Evolutionary conservation across 2,329 filamentous ascomycete species (phyloP), one percentile per base, ranked within the genome.

Genomic region (Cercospora janseana): DNA sequence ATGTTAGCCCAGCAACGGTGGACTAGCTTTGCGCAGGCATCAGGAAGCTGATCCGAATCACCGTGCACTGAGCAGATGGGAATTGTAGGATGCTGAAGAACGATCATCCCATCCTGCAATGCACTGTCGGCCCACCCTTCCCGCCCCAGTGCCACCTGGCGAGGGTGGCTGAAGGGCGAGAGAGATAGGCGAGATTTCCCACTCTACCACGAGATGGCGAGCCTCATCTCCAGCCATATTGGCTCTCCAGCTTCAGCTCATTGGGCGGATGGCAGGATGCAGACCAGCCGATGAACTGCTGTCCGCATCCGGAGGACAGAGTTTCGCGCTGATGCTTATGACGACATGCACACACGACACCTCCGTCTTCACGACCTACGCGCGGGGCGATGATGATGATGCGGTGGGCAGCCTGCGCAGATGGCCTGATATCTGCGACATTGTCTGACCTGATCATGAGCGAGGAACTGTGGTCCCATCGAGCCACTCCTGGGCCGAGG

Each of bases 231-330:
- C 31, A 35, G 29, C 43, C 31, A 32, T 34, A 32, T 27, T 34
- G 43, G 27, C 46, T 13, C 31, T 51, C 35, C 35, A 52, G 21
- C 35, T 28, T 41, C 45, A 41, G 35, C 40, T 48, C 51, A 42
- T 21, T 43, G 51, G 46, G 29, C 44, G 49, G 45, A 42, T 32
- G 46, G 51, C 18, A 51, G 28, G 27, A 13, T 49, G 53, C 49
- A 50, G 41, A 31, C 44, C 34, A 32, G 46, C 47, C 44, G 51
- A 26, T 43, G 49, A 59, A 59, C 54, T 56, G 48, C 54, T 57
- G 56, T 49, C 26, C 40, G 46, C 46, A 51, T 46, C 54, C 54
- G 52, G 32, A 8, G n/a, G 20, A 38, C 16, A n/a, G 20, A 24
- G 35, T 51, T 21, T 49, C 48, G 52, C 47, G 34, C 40, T 50